Base-by-base conservation (phyloP, 495 filamentous ascomycete species). In the Hypoxylon rickii region DNA sequence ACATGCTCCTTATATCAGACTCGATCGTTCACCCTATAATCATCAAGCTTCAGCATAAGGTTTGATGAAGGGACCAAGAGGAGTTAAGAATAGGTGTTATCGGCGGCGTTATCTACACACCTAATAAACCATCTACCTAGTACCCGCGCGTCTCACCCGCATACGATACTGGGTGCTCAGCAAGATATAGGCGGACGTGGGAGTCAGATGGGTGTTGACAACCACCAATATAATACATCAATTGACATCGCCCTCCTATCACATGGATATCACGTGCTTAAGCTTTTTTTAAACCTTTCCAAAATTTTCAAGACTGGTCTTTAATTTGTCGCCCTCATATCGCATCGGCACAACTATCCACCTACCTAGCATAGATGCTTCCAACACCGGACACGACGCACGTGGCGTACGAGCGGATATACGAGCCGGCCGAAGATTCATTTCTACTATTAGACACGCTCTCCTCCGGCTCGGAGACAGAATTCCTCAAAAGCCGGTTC, bases 371-470 rank as follows among this genome's bases (percentile, higher is more conserved):
- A 22, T 58, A 50, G 7, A 95, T 96, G 90, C 84, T 97, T 12
- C 92, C 92, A 7, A 98, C 93, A 8, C 94, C 94, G 1, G 88
- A 88, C 44, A 98, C 94, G 13, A 85, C 86, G 16, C 94, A 98
- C 74, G 87, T 97, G 49, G 82, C 88, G 49, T 91, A 90, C 70
- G 77, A 88, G 67, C 84, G 83, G 20, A 83, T 97, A 62, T 98
- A 98, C 73, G 89, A 96, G 67, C 94, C 94, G 34, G 86, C 92
- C 8, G 94, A 97, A 73, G 94, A 98, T 72, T 95, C 90, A 13
- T 97, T 87, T 68, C 83, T 98, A n/a, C 79, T 98, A 26, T 81
- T 98, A 19, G 94, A 98, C 75, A 94, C 91, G 0, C 78, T 98
- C 20, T 90, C 91, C n/a, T 86, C 86, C 3, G 33, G 73, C 7